A percentile compares a stretch with the other conserved stretches of the same genome.
These are phyloP conservation scores for Scheffersomyces titani DNA, from an alignment of 1,139 yeast genomes.

Conservation along the genomic window DNA sequence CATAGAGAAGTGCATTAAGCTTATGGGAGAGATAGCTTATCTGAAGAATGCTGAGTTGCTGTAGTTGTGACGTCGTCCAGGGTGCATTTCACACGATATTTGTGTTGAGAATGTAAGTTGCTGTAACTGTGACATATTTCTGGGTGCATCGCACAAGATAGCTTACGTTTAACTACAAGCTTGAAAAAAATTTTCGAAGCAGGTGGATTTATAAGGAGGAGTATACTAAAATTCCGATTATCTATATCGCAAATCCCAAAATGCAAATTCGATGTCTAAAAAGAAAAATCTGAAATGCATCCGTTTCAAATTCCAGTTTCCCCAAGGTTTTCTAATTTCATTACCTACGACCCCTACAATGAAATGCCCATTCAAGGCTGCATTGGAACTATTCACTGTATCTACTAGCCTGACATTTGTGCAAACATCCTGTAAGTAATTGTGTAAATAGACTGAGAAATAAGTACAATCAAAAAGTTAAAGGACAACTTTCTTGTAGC, in stretches of 20 bases:
- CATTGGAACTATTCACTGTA: background rate
- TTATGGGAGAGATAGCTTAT: constrained; percentile 68
- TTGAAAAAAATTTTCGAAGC: background rate
- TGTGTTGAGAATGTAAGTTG: background rate
- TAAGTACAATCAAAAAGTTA: background rate
- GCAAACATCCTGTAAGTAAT: background rate
- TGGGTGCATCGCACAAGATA: background rate
- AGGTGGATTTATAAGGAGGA: background rate
- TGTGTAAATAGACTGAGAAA: background rate
- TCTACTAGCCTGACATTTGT: background rate
- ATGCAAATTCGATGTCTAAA: too few species aligned
- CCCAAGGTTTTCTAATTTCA: too few species aligned
- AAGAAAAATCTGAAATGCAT: too few species aligned
- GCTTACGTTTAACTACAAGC: background rate
- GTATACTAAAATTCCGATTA: background rate
- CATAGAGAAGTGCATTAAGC: constrained; percentile 62
- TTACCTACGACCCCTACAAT: background rate
- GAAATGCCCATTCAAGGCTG: background rate
- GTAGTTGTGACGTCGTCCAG: background rate
- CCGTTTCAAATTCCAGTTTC: background rate
- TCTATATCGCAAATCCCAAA: background rate
- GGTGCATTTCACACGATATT: background rate
- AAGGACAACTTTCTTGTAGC: background rate
- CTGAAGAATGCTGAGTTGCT: background rate
- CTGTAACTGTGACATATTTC: background rate